These are phyloP conservation scores for Phytopythium oedochilum DNA, from an alignment of 352 stramenopile species.

Conservation along the genomic window DNA sequence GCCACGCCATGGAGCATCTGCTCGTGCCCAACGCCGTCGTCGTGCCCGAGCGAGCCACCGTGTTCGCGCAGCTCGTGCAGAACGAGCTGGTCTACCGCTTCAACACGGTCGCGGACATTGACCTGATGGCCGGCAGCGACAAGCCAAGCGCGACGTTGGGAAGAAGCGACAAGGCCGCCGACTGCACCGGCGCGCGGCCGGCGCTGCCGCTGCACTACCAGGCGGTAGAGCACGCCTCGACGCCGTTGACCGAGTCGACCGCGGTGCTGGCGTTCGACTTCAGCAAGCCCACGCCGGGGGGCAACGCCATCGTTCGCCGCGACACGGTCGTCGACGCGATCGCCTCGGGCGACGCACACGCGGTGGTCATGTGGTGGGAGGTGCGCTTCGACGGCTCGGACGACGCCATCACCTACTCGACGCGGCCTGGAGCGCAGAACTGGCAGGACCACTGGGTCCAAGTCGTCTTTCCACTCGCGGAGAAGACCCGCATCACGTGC, in stretches of 20 bases:
- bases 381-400: slow-evolving; percentile 50
- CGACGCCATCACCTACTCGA: slow-evolving; percentile 60
- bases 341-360: slow-evolving; percentile 37
- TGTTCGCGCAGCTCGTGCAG: slow-evolving; percentile 71
- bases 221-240: slow-evolving; percentile 29
- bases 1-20: slow-evolving; percentile 69
- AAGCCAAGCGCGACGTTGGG: slow-evolving; percentile 27
- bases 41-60: slow-evolving; percentile 56
- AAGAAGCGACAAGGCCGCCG: slow-evolving; percentile 47
- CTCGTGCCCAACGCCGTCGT: slow-evolving; percentile 51
- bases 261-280: slow-evolving; percentile 70
- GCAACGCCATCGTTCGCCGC: slow-evolving; percentile 14
- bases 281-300: slow-evolving; percentile 19
- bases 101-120: slow-evolving; percentile 37
- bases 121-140: neutral
- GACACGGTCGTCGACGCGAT: slow-evolving; percentile 35
- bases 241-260: slow-evolving; percentile 32
- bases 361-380: slow-evolving; percentile 79
- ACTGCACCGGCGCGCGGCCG: slow-evolving; percentile 57
- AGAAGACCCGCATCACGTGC: slow-evolving; percentile 14
- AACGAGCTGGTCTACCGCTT: slow-evolving; percentile 64
- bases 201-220: slow-evolving; percentile 64
- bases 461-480: slow-evolving; percentile 61
- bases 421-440: slow-evolving; percentile 52
- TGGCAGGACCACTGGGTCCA: slow-evolving; percentile 86